phyloP scores from a whole-genome alignment of 2,329 filamentous ascomycete species.

The Gnomoniopsis smithogilvyi region DNA sequence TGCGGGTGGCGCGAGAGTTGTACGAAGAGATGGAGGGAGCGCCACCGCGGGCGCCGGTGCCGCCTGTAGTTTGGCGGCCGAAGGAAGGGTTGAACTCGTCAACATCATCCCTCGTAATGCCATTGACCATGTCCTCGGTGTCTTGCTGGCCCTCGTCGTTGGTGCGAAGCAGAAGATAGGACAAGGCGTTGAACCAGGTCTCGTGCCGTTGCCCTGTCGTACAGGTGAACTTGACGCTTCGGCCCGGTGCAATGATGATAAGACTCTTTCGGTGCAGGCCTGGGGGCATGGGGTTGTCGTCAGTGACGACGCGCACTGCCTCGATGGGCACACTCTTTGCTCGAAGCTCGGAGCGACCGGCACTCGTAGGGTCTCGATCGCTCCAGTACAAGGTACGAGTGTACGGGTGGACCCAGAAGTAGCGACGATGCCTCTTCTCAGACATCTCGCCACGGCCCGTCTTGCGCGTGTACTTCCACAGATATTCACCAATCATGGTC shows the following conservation, averaged over 20 bases:
- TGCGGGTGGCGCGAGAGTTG: slow-evolving; percentile 66
- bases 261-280: slow-evolving; percentile 93
- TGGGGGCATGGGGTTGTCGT: slow-evolving; percentile 93
- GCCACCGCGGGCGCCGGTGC: slow-evolving; percentile 45
- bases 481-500: slow-evolving; percentile 98
- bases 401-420: slow-evolving; percentile 99
- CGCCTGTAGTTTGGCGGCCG: slow-evolving; percentile 35
- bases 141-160: slow-evolving; percentile 60
- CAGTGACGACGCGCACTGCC: slow-evolving; percentile 84
- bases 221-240: slow-evolving; percentile 90
- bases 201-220: slow-evolving; percentile 92
- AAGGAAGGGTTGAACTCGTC: slow-evolving; percentile 79
- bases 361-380: slow-evolving; percentile 77
- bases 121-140: slow-evolving; percentile 55
- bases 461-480: slow-evolving; percentile 99
- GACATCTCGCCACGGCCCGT: slow-evolving; percentile 86
- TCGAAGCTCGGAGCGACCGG: slow-evolving; percentile 70
- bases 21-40: slow-evolving; percentile 74
- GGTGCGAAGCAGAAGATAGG: slow-evolving; percentile 82
- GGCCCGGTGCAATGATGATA: slow-evolving; percentile 82
- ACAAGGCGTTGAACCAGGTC: slow-evolving; percentile 97
- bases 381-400: slow-evolving; percentile 97
- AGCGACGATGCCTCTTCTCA: slow-evolving; percentile 83
- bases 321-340: slow-evolving; percentile 93
- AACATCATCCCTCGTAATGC: slow-evolving; percentile 60